Evolutionary conservation across 495 filamentous ascomycete genomes (phyloP).

Genomic region (Platismatia glauca): DNA sequence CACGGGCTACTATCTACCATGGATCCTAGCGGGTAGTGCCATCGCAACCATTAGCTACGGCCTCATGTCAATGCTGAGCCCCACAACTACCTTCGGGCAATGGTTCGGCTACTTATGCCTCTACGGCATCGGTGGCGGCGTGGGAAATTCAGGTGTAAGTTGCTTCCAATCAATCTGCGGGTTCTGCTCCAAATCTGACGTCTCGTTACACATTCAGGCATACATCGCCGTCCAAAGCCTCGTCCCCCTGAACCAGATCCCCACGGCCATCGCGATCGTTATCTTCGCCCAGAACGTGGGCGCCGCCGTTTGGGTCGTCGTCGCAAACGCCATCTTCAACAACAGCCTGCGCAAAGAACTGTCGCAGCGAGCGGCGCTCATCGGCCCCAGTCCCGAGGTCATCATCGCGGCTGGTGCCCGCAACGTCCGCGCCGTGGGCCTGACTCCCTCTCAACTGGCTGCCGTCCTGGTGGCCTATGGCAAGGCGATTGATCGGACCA

Average conservation of each 20-base stretch:
- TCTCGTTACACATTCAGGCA: constrained; percentile 25
- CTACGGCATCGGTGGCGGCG: constrained; percentile 43
- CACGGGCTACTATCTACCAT: constrained; percentile 42
- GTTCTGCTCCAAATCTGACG: constrained; percentile 32
- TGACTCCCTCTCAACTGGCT: constrained; percentile 36
- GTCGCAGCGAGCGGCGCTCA: constrained; percentile 22
- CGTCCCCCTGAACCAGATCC: constrained; percentile 37
- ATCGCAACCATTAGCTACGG: constrained; percentile 37
- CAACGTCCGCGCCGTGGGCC: constrained; percentile 34
- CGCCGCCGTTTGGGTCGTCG: constrained; percentile 54
- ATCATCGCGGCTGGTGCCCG: constrained; percentile 56
- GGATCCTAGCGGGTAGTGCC: constrained; percentile 28
- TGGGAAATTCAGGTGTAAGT: constrained; percentile 27
- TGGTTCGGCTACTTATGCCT: constrained; percentile 56
- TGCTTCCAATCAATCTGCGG: constrained; percentile 21
- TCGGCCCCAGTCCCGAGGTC: constrained; percentile 29
- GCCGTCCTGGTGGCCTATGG: constrained; percentile 56
- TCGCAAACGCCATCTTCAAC: constrained; percentile 59
- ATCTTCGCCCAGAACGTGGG: constrained; percentile 55
- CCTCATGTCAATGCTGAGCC: constrained; percentile 41
- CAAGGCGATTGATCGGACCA: constrained; percentile 45
- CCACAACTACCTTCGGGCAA: constrained; percentile 34
- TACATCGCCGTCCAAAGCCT: constrained; percentile 47
- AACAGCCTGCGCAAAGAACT: constrained; percentile 51
- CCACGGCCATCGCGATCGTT: constrained; percentile 44